A percentile compares a stretch with the other conserved stretches of the same genome.
Conservation (phyloP, 2,329 filamentous ascomycete genomes). For the Venturia aucupariae region DNA sequence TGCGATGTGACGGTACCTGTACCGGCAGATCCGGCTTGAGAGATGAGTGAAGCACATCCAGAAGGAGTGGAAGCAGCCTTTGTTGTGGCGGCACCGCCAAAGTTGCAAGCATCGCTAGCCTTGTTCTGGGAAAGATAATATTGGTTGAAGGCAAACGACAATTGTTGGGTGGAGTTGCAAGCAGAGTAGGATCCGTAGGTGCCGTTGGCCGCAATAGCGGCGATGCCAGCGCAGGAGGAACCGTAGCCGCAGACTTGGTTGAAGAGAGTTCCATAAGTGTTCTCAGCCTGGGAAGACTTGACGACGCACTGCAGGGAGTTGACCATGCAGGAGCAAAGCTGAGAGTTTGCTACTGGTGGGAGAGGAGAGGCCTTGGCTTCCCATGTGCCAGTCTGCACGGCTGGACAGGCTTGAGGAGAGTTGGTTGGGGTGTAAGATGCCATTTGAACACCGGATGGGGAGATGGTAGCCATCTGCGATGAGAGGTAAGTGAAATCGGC, state of each 20-base stretch:
- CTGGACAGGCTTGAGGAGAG: conserved; percentile 63
- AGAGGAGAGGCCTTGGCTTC: conserved; percentile 55
- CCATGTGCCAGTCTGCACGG: conserved; percentile 52
- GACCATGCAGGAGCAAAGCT: conserved; percentile 82
- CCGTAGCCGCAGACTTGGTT: conserved; percentile 58
- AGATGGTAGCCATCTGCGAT: conserved; percentile 58
- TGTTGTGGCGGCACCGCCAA: conserved; percentile 55
- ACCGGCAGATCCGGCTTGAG: conserved; percentile 53
- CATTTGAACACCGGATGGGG: conserved; percentile 56
- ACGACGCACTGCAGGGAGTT: conserved; percentile 63
- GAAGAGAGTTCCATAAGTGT: conserved; percentile 62
- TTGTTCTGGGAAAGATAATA: conserved; percentile 57
- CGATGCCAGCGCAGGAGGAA: conserved; percentile 57
- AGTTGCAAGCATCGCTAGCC: conserved; percentile 55
- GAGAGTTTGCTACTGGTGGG: conserved; percentile 69
- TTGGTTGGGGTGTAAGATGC: conserved; percentile 65
- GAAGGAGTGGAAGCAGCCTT: conserved; percentile 41
- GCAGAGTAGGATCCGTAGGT: conserved; percentile 70
- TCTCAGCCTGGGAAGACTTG: conserved; percentile 42
- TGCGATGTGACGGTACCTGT: conserved; percentile 41
- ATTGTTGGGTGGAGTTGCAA: conserved; percentile 61
- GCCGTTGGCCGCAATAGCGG: conserved; percentile 55
- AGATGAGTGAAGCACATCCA: conserved; percentile 50
- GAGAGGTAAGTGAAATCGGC: conserved; percentile 67
- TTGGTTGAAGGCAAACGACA: conserved; percentile 63